Evolutionary conservation across 2,329 filamentous ascomycete species (phyloP).

Genomic region (Aaosphaeria pasadenensis): DNA sequence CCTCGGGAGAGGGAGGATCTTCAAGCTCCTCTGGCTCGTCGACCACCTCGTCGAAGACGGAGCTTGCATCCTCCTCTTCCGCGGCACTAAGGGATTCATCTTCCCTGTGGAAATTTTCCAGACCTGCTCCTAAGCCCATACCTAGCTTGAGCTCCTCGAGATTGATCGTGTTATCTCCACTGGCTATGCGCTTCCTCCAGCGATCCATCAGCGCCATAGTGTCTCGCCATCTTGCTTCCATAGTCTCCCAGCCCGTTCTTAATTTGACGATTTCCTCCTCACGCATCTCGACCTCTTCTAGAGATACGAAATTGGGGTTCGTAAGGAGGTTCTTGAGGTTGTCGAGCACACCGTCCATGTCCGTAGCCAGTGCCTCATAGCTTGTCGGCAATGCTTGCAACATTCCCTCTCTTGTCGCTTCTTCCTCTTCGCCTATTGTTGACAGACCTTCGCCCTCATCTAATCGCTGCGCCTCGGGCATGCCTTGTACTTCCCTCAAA

Average conservation of each 20-base stretch:
- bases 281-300: conserved; percentile 89
- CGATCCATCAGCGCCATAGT: conserved; percentile 87
- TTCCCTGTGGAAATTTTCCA: conserved; percentile 29
- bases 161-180: conserved; percentile 67
- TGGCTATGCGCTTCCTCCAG: conserved; percentile 80
- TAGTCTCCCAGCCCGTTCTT: conserved; percentile 84
- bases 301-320: conserved; percentile 92
- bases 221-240: conserved; percentile 88
- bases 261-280: conserved; percentile 87
- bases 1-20: conserved; percentile 22
- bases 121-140: conserved; percentile 52
- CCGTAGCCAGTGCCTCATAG: conserved; percentile 66
- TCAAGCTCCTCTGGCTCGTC: conserved; percentile 17
- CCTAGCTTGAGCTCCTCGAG: conserved; percentile 61
- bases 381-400: conserved; percentile 52
- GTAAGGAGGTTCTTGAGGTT: conserved; percentile 82
- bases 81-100: conserved; percentile 25
- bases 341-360: conserved; percentile 74
- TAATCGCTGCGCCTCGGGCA: conserved; percentile 38
- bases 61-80: conserved; percentile 23
- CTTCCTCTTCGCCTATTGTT: conserved; percentile 28
- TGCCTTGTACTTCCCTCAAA: conserved; percentile 62
- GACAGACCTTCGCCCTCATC: conserved; percentile 24
- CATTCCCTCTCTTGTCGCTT: conserved; percentile 30
- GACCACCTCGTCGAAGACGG: conserved; percentile 28